phyloP scores from a whole-genome alignment of 164 flowering plant genomes.

The Piper longum region DNA sequence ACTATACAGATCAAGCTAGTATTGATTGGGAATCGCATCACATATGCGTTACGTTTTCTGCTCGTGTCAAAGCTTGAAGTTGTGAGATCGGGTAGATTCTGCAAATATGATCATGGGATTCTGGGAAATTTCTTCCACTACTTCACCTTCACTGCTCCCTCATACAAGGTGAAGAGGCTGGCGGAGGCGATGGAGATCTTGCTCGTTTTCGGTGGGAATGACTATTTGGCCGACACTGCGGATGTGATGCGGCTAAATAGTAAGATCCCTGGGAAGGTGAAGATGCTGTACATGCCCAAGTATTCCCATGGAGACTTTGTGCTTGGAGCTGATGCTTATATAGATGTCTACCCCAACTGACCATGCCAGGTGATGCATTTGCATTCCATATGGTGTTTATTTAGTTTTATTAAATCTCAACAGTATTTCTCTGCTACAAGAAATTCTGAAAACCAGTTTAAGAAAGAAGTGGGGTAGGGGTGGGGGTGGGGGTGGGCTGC shows the following conservation, averaged over 20 bases:
- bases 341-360: conserved; percentile 4
- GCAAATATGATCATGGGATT: conserved; percentile 5
- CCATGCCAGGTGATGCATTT: background rate
- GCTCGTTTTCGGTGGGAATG: conserved; percentile 8
- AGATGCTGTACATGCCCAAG: conserved; percentile 3
- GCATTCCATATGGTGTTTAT: no score
- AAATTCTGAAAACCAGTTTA: no score
- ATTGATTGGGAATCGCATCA: background rate
- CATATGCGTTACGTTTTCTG: no score
- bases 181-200: conserved; percentile 5
- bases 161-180: conserved; percentile 2
- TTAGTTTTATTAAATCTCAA: no score
- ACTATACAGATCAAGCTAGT: background rate
- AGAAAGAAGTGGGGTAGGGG: no score
- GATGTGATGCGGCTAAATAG: conserved; percentile 4
- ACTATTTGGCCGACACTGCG: conserved; percentile 6
- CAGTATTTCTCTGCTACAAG: no score
- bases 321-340: conserved; percentile 2
- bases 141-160: conserved; percentile 6
- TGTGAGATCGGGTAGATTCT: conserved; percentile 7
- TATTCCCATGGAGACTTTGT: conserved; percentile 8
- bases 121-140: conserved; percentile 5
- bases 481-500: no score
- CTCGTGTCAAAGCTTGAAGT: background rate
- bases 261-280: conserved; percentile 6